Base-by-base conservation (phyloP, 2,329 filamentous ascomycete species). In the Colletotrichum coccodes region DNA sequence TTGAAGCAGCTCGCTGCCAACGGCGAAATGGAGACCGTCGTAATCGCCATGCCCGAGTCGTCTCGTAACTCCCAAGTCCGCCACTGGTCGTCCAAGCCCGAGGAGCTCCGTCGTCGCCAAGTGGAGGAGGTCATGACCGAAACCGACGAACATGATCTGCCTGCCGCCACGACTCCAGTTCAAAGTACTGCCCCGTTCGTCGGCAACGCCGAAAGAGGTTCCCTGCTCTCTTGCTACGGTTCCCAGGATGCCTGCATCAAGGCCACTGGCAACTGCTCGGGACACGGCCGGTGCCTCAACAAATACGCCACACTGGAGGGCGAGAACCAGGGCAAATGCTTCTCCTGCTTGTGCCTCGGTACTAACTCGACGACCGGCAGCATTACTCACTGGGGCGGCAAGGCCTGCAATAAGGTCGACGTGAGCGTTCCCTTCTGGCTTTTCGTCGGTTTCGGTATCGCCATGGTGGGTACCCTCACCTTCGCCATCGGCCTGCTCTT, bases 401-500 rank as follows among this genome's bases (percentile, higher is more conserved):
- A 89, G 42, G 91, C 92, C 53, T 99, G 96, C 83, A 90, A 96
- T 78, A 99, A 98, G 89, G 88, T 91, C 79, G 95, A 99, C 77
- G 85, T 98, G 60, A 97, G 94, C 78, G 88, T 91, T 32, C 91
- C 92, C 6, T 98, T 99, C 82, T 97, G 94, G 89, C 83, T 99
- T 58, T 90, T 99, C 74, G 88, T 89, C 14, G 90, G 91, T 8
- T 92, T 96, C 74, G 91, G 89, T 4, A 82, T 98, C 54, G 81
- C 90, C 42, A 84, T 97, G 71, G 81, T 96, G 1, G 87, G 89
- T 53, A 81, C 93, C 42, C 82, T 97, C 32, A 86, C 85, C 42
- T 91, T 92, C 77, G 90, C 89, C 12, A 91, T 98, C 73, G 90
- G 91, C 6, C 84, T 97, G 85, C 80, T 99, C 61, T 96, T 92